A percentile compares a stretch with the other conserved stretches of the same genome.
Conservation (phyloP, 805 yeast species). For the Teunomyces barrocoloradensis region DNA sequence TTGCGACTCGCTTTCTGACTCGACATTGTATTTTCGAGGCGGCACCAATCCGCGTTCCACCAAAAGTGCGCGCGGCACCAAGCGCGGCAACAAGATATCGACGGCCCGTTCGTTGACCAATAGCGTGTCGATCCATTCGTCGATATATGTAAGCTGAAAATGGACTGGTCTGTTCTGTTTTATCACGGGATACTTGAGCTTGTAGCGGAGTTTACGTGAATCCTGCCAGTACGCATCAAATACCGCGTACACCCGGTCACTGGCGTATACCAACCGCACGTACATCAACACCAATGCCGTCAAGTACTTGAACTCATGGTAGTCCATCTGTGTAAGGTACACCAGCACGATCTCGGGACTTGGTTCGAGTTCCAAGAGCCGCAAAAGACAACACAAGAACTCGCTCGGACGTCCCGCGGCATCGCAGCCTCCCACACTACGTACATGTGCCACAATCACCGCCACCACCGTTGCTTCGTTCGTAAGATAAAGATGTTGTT, state of each 20-base stretch:
- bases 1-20: slow-evolving; percentile 7
- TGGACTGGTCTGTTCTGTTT: neutral
- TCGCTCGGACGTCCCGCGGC: slow-evolving; percentile 60
- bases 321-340: slow-evolving; percentile 55
- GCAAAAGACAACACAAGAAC: slow-evolving; percentile 72
- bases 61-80: slow-evolving; percentile 41
- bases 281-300: slow-evolving; percentile 70
- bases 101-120: slow-evolving; percentile 57
- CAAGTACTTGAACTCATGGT: slow-evolving; percentile 64
- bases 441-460: slow-evolving; percentile 30
- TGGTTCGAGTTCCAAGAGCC: slow-evolving; percentile 78
- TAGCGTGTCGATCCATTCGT: slow-evolving; percentile 69
- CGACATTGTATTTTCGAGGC: slow-evolving; percentile 34
- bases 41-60: slow-evolving; percentile 42
- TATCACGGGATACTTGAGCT: slow-evolving; percentile 17
- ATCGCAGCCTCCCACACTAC: slow-evolving; percentile 59
- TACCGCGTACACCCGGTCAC: slow-evolving; percentile 42
- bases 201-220: slow-evolving; percentile 60
- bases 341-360: slow-evolving; percentile 51
- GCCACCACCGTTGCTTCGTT: slow-evolving; percentile 41
- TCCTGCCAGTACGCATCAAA: slow-evolving; percentile 62
- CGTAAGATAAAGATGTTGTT: slow-evolving; percentile 38
- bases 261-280: slow-evolving; percentile 43
- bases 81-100: slow-evolving; percentile 71
- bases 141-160: slow-evolving; percentile 52